Percentiles rank a stretch among this genome's conserved stretches.
These are phyloP conservation scores for Funneliformis geosporum DNA, from an alignment of 192 early-diverging fungal genomes.

Conservation along the genomic window DNA sequence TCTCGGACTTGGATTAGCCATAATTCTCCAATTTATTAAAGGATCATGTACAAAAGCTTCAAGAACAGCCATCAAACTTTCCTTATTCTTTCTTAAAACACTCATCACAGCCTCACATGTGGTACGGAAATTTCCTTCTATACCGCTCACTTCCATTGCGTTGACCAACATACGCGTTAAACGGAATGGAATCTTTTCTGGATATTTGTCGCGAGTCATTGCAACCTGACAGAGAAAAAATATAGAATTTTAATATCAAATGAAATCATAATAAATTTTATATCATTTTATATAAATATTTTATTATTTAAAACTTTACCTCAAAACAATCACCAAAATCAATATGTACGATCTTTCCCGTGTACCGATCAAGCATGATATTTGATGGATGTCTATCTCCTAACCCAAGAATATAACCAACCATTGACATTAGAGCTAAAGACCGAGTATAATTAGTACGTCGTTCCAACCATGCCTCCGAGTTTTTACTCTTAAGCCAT, in stretches of 20 bases:
- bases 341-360: conserved; percentile 95
- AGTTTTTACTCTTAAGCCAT: conserved; percentile 94
- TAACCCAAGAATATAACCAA: conserved; percentile 95
- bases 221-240: conserved; percentile 66
- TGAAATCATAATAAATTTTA: neutral
- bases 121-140: conserved; percentile 94
- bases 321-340: conserved; percentile 99
- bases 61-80: conserved; percentile 96
- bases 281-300: neutral
- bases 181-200: conserved; percentile 98
- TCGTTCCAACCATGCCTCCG: conserved; percentile 93
- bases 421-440: conserved; percentile 97
- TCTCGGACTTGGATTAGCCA: conserved; percentile 53
- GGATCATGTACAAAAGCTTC: conserved; percentile 99
- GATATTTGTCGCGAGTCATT: conserved; percentile 94
- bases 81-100: conserved; percentile 91
- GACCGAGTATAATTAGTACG: conserved; percentile 95
- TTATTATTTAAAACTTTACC: conserved; percentile 39
- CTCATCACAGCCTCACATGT: conserved; percentile 97
- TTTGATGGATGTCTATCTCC: conserved; percentile 97
- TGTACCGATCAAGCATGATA: conserved; percentile 84
- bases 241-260: neutral
- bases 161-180: conserved; percentile 96
- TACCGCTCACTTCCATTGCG: conserved; percentile 97
- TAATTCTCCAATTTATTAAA: conserved; percentile 86